A percentile compares a stretch with the other conserved stretches of the same genome.
phyloP scores from a whole-genome alignment of 768 basidiomycete genomes.

The Mrakia hoshinonis region DNA sequence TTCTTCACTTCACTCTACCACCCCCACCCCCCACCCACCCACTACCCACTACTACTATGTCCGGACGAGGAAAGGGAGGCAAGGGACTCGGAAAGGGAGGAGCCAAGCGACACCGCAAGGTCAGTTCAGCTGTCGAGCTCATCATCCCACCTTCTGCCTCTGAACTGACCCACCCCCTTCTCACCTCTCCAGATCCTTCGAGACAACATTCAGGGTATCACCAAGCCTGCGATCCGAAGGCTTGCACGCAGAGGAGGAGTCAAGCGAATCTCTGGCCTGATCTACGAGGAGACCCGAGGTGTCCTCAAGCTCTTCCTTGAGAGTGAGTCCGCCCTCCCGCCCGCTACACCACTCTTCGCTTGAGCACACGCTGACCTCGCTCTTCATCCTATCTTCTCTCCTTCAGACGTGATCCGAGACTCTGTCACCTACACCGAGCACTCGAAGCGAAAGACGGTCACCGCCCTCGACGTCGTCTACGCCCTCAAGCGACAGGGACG shows the following conservation, averaged over 20 bases:
- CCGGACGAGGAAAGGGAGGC: slow-evolving; percentile 89
- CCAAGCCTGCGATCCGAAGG: slow-evolving; percentile 84
- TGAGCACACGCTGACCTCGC: neutral
- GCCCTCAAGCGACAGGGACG: slow-evolving; percentile 56
- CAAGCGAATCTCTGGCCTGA: slow-evolving; percentile 71
- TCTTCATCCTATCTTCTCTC: neutral
- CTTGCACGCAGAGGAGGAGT: slow-evolving; percentile 96
- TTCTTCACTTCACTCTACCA: neutral
- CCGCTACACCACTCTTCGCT: neutral
- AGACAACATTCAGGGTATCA: slow-evolving; percentile 53
- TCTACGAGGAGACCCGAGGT: slow-evolving; percentile 93
- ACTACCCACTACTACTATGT: slow-evolving; percentile 52
- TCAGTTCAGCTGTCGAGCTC: slow-evolving; percentile 48
- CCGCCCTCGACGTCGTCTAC: slow-evolving; percentile 78
- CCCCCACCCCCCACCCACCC: slow-evolving; percentile 34
- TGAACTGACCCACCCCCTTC: neutral
- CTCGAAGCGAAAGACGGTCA: slow-evolving; percentile 86
- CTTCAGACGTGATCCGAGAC: slow-evolving; percentile 71
- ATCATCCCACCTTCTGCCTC: neutral
- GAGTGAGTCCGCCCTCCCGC: slow-evolving; percentile 37
- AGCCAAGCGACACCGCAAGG: slow-evolving; percentile 88
- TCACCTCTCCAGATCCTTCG: slow-evolving; percentile 18
- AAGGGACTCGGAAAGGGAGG: slow-evolving; percentile 95
- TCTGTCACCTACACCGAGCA: slow-evolving; percentile 98
- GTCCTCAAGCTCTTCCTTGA: slow-evolving; percentile 91